Percentiles rank a stretch among this genome's conserved stretches.
Evolutionary conservation across 306 rosid species (phyloP).

Genomic region (Cercis canadensis): DNA sequence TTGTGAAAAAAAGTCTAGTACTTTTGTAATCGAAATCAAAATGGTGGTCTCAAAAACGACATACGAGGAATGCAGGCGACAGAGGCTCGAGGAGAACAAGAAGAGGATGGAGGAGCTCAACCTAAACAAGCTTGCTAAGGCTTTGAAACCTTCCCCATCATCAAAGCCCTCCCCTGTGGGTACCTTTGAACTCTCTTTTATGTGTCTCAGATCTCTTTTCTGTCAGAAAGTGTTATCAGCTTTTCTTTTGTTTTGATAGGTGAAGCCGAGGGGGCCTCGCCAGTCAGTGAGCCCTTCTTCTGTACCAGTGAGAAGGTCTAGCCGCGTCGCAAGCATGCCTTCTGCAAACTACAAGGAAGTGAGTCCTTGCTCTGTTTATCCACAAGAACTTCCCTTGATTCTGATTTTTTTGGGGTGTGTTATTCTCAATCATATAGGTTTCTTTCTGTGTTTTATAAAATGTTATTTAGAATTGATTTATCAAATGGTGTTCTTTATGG

Average conservation of each 20-base stretch:
- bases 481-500: neutral
- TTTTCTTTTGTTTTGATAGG: conserved; percentile 32
- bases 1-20: too few species aligned
- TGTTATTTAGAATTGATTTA: neutral
- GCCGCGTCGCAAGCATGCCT: conserved; percentile 41
- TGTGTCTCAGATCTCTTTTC: neutral
- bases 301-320: conserved; percentile 48
- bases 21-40: neutral
- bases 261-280: conserved; percentile 34
- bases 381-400: neutral
- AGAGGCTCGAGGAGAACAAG: conserved; percentile 56
- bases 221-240: neutral
- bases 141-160: conserved; percentile 41
- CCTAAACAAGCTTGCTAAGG: conserved; percentile 47
- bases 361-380: conserved; percentile 3
- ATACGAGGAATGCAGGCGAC: conserved; percentile 55
- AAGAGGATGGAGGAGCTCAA: conserved; percentile 64
- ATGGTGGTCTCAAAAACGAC: conserved; percentile 47
- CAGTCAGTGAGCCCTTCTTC: conserved; percentile 33
- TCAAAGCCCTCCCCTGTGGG: conserved; percentile 52
- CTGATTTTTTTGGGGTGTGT: neutral
- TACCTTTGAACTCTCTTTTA: neutral
- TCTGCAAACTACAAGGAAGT: conserved; percentile 56
- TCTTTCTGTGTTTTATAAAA: too few species aligned
- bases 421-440: neutral